Evolutionary conservation across 2,329 filamentous ascomycete genomes (phyloP), one percentile per base, ranked within the genome.

Genomic region (Claviceps quebecensis): DNA sequence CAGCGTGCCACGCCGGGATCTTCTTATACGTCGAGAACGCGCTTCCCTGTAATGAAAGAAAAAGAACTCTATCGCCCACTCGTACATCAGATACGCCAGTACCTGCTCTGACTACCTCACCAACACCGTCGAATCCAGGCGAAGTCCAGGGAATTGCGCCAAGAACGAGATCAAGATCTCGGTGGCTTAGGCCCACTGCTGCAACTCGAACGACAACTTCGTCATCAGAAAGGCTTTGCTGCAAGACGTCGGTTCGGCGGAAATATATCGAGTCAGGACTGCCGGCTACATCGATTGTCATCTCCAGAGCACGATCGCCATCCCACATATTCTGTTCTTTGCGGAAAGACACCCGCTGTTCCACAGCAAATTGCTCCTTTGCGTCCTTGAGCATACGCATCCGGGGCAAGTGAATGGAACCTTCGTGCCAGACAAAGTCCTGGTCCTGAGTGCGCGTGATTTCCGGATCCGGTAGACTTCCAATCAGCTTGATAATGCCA

Each of bases 261-360:
- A 57, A 62, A 44, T 59, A 60, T 29, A 61, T 56, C 4, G 57
- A 57, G 22, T 62, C 60, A 7, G 56, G 52, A 47, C 54, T 58
- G 4, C 60, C 60, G 0, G 58, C 55, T 36, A 55, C 50, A 3
- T 59, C 59, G 6, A 61, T 49, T 1, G 60, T 61, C 56, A 62
- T 55, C 41, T 59, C 56, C 14, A 63, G 51, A 3, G 60, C 51
- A 22, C 47, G 41, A 8, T 58, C 53, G 16, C 44, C 53, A 14
- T 56, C 14, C 57, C 57, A 58, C 3, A 62, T 56, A 29, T 55
- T 53, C 44, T 61, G 59, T 41, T 53, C 47, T 40, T 56, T 57
- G 41, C 53, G 51, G n/a, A 56, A 45, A 17, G 54, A 52, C 16
- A 60, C 26, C 0, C 57, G 56, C 17, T 50, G 40, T 37, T 57